Percentiles rank a stretch among this genome's conserved stretches.
Conservation (phyloP, 2,329 filamentous ascomycete genomes). For the Aureobasidium sp. region DNA sequence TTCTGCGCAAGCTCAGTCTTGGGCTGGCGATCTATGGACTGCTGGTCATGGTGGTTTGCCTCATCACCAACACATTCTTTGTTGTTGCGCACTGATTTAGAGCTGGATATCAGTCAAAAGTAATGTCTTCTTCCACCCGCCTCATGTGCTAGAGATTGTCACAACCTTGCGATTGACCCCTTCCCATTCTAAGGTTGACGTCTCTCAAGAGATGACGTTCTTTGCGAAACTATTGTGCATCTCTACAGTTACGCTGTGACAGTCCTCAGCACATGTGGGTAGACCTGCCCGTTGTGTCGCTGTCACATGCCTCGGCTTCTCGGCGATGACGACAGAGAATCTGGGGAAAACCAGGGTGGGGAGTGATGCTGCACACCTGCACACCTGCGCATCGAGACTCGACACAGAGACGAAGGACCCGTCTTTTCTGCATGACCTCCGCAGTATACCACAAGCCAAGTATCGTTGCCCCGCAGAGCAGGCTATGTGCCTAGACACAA, state of each 20-base stretch:
- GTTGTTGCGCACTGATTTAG: constrained; percentile 51
- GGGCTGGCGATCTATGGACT: constrained; percentile 75
- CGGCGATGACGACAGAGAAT: background rate
- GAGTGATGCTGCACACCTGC: background rate
- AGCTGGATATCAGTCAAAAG: background rate
- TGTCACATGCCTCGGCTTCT: constrained; percentile 4
- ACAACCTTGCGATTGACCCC: no score
- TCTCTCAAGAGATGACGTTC: no score
- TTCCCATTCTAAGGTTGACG: no score
- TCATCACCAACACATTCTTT: constrained; percentile 80
- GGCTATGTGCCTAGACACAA: background rate
- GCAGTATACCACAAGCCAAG: constrained; percentile 1
- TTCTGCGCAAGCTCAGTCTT: constrained; percentile 65
- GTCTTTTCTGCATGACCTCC: constrained; percentile 2
- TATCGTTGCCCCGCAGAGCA: constrained; percentile 8
- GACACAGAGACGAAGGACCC: background rate
- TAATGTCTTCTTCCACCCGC: background rate
- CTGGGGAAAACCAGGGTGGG: background rate
- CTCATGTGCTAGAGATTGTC: background rate
- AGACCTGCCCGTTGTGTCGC: background rate
- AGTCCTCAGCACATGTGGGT: no score
- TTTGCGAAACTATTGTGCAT: no score
- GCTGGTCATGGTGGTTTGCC: constrained; percentile 81
- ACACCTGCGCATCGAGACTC: background rate
- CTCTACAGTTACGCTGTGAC: no score